Base-by-base conservation (phyloP, 202 grass and related monocot genomes). In the Eragrostis tef region DNA sequence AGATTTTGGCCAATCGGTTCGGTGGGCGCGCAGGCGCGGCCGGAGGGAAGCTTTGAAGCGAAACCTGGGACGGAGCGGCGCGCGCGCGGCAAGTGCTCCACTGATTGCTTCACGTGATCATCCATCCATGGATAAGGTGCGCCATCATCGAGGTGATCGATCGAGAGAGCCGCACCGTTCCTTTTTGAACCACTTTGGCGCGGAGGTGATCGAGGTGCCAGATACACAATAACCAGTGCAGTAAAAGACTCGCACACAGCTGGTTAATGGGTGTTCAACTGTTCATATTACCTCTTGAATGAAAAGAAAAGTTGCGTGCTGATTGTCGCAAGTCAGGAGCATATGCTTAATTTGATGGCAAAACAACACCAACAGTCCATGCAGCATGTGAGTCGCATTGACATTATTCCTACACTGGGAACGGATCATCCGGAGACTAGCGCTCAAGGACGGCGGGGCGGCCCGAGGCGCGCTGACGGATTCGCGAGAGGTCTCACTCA, bases 291-390 rank as follows among this genome's bases (percentile, higher is more conserved):
- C n/a, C n/a, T n/a, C n/a, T n/a, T n/a, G n/a, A n/a, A n/a, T 73
- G 10, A 10, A 19, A 45, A 11, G 26, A 26, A 12, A 25, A 42
- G 29, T 45, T 12, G 64, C 14, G 15, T 20, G 78, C 52, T 14
- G 19, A 42, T 11, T 20, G 31, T 48, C 22, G 27, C 19, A 45
- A 50, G 31, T 31, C 29, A 9, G 16, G 11, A 51, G 20, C 29
- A 31, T 31, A 82, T 65, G 46, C 31, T 83, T 66, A n/a, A 56
- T 65, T 65, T 45, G 6, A 39, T 9, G 13, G 48, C 29, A 41
- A 41, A 31, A 6, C 59, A 15, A 8, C 14, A 27, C 60, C 26
- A 13, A 61, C 14, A 61, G 58, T 61, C 9, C 9, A 60, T 25
- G 24, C 59, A 29, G 59, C 58, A 60, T 60, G 57, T 60, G 25